Conservation (phyloP, 176 grass and related monocot species). For the Oryza longistaminata region DNA sequence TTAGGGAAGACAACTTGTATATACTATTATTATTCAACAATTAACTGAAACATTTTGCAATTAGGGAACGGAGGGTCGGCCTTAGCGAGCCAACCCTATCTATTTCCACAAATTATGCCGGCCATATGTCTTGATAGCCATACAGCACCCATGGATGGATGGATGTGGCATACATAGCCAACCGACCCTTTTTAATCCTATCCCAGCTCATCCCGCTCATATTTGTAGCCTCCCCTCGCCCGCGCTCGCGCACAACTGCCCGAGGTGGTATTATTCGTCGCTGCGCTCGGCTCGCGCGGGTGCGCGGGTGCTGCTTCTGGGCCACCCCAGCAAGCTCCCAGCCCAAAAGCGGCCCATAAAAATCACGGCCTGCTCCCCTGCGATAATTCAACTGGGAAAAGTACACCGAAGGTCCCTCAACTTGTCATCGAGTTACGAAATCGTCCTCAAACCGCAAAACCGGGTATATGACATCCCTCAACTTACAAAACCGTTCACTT, state of each 20-base stretch:
- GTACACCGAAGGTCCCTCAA: too few relatives aligned
- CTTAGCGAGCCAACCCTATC: constrained; percentile 75
- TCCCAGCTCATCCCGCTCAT: fast-evolving
- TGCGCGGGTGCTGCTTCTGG: neutral
- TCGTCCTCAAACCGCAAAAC: too few relatives aligned
- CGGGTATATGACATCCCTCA: too few relatives aligned
- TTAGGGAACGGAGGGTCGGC: constrained; percentile 55
- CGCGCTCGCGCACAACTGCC: neutral
- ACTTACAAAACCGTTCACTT: too few relatives aligned
- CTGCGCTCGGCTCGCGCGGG: too few relatives aligned
- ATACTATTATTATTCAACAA: too few relatives aligned
- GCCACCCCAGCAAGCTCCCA: too few relatives aligned
- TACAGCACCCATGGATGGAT: constrained; percentile 87
- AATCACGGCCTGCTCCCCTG: too few relatives aligned
- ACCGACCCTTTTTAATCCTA: constrained; percentile 57
- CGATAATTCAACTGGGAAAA: neutral
- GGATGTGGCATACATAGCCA: constrained; percentile 93
- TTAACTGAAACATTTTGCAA: neutral
- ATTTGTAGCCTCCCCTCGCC: neutral
- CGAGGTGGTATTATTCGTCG: constrained; percentile 46
- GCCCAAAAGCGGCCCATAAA: too few relatives aligned
- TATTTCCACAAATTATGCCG: constrained; percentile 73
- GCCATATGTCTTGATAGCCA: constrained; percentile 99
- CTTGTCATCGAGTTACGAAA: too few relatives aligned
- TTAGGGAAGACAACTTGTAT: too few relatives aligned